phyloP scores from a whole-genome alignment of 23 red algal genomes.

The Gracilaria caudata region DNA sequence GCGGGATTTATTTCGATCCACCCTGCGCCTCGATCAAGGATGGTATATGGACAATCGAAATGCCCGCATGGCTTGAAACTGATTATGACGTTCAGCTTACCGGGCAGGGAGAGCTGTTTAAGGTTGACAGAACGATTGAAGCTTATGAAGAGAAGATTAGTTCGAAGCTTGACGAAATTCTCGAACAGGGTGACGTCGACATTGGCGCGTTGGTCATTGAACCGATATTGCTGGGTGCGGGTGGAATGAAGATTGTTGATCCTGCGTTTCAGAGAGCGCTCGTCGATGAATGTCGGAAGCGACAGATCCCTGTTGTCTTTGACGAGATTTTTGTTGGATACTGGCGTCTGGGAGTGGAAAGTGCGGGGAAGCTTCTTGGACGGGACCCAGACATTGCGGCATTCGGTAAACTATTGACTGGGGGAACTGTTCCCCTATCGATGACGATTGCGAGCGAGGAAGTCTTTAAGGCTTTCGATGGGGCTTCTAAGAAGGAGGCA shows the following conservation, averaged over 20 bases:
- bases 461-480: constrained; percentile 87
- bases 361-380: constrained; percentile 58
- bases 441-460: constrained; percentile 81
- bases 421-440: constrained; percentile 83
- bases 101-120: constrained; percentile 34
- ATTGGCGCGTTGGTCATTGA: constrained; percentile 90
- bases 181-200: constrained; percentile 30
- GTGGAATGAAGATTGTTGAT: constrained; percentile 96
- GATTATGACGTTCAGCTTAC: constrained; percentile 16
- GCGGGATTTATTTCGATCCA: constrained; percentile 80
- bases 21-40: constrained; percentile 60
- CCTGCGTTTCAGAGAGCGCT: constrained; percentile 84
- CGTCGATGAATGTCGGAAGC: constrained; percentile 64
- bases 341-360: constrained; percentile 84
- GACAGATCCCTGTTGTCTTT: constrained; percentile 87
- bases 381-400: constrained; percentile 82
- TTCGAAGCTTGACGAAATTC: constrained; percentile 36
- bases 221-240: constrained; percentile 90
- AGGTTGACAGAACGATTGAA: constrained; percentile 14
- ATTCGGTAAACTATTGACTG: constrained; percentile 96
- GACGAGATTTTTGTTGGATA: constrained; percentile 97
- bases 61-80: constrained; percentile 38
- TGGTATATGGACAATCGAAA: constrained; percentile 75
- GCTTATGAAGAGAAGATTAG: constrained; percentile 50
- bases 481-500: constrained; percentile 64